A percentile compares a stretch with the other conserved stretches of the same genome.
Evolutionary conservation across 23 red algal species (phyloP).

Genomic region (Gracilaria gracilis): DNA sequence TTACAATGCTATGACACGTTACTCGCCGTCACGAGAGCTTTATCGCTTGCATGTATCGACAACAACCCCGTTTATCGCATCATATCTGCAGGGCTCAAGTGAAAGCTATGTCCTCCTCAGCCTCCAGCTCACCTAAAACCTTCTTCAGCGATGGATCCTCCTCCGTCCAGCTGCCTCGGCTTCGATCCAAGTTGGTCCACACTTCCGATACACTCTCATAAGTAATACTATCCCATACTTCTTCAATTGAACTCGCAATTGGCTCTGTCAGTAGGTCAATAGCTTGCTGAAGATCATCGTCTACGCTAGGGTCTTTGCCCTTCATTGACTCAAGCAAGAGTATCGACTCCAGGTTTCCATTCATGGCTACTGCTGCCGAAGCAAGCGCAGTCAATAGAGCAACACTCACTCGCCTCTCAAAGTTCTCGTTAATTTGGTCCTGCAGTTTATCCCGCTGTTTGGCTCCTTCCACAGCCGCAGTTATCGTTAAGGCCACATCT

Average conservation of each 20-base stretch:
- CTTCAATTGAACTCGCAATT: conserved; percentile 8
- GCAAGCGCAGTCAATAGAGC: background rate
- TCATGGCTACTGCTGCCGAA: background rate
- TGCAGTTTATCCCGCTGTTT: conserved; percentile 5
- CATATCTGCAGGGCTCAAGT: background rate
- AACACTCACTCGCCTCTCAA: background rate
- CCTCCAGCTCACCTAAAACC: background rate
- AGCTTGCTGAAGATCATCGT: background rate
- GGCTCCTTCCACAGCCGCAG: background rate
- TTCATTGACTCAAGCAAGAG: conserved; percentile 2
- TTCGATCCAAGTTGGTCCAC: background rate
- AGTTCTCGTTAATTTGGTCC: background rate
- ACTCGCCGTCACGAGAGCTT: too few species aligned
- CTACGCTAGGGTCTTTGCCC: background rate
- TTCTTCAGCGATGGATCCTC: conserved; percentile 19
- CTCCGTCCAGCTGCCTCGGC: background rate
- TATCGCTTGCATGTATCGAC: background rate
- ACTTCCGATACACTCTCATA: background rate
- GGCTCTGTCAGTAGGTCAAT: conserved; percentile 3
- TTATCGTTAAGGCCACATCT: background rate
- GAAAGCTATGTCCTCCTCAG: conserved; percentile 9
- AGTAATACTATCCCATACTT: background rate
- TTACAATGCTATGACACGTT: too few species aligned
- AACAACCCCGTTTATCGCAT: background rate
- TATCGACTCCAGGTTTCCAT: conserved; percentile 4